Evolutionary conservation across 768 basidiomycete genomes (phyloP).

Genomic region (Pleurotus citrinopileatus): DNA sequence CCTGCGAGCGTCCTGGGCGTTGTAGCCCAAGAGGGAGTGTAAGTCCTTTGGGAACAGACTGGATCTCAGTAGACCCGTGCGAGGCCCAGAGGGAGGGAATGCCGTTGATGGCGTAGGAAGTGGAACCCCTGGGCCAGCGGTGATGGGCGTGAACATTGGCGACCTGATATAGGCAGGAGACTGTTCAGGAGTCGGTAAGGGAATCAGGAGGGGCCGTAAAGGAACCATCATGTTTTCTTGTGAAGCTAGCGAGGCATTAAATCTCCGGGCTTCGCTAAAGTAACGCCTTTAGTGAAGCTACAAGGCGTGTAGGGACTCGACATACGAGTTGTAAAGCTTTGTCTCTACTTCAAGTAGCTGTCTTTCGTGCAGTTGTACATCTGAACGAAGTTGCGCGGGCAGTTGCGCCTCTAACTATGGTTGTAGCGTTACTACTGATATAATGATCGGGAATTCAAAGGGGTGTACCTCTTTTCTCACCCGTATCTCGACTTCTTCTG

Average conservation of each 20-base stretch:
- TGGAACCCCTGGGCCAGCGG: conserved; percentile 16
- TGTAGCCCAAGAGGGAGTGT: conserved; percentile 40
- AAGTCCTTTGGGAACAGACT: conserved; percentile 47
- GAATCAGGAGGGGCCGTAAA: conserved; percentile 49
- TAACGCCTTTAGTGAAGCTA: not conserved
- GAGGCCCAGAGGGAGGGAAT: conserved; percentile 1
- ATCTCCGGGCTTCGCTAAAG: conserved; percentile 43
- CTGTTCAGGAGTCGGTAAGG: conserved; percentile 44
- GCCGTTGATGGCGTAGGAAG: conserved; percentile 12
- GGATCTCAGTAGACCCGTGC: conserved; percentile 22
- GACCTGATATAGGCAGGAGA: conserved; percentile 32
- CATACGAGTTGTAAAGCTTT: conserved; percentile 47
- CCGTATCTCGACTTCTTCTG: conserved; percentile 33
- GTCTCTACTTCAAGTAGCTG: conserved; percentile 42
- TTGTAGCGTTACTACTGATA: not conserved
- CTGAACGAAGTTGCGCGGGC: conserved; percentile 36
- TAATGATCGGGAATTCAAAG: not conserved
- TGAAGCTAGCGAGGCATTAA: conserved; percentile 35
- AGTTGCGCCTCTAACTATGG: conserved; percentile 41
- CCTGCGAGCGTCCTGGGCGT: conserved; percentile 33
- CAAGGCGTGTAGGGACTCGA: not conserved
- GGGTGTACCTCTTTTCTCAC: conserved; percentile 39
- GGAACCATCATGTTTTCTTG: conserved; percentile 34
- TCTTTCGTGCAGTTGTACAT: conserved; percentile 37
- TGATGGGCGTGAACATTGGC: conserved; percentile 14